Base-by-base conservation (phyloP, 2,329 filamentous ascomycete species). In the Verticillium dahliae region DNA sequence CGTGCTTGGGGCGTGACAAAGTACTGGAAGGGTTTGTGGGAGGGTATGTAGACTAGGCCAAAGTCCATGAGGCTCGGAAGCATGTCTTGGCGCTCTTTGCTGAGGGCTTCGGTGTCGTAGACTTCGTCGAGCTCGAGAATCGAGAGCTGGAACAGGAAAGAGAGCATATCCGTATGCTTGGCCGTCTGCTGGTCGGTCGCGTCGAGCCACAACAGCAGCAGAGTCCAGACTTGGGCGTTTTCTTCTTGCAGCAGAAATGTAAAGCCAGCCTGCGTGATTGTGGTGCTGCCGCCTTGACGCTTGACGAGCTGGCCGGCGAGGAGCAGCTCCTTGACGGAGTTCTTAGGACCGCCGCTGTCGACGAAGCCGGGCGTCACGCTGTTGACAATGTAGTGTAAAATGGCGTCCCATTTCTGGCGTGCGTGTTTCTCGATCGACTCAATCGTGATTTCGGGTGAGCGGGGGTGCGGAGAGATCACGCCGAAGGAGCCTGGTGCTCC, bases 171-270 rank as follows among this genome's bases (percentile, higher is more conserved):
- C 57, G 97, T 92, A 62, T 90, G 88, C 67, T 97, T 92, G 58
- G 75, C 73, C 14, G 73, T 76, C 56, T 83, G 83, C 60, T 81
- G 79, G 68, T 92, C 89, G 55, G 90, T 90, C 64, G 92, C 90
- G 67, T 96, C 91, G 58, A 99, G 87, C 81, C 97, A 99, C 37
- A 97, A 87, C 35, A 99, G 89, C 39, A 99, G 81, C 56, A 99
- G 81, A 33, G 92, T 95, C 95, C 95, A 99, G 39, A 99, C 92
- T 74, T 99, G 95, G 0, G 94, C 92, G 73, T 97, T 98, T 62
- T 94, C 89, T 71, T 97, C 94, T 70, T 98, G 94, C 9, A 99
- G 81, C 61, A 99, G 81, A 70, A 99, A 99, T 0, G 91, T 93
- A 72, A 99, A 99, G 7, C 95, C 95, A 2, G 91, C 87, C 71